Evolutionary conservation across 352 stramenopile genomes (phyloP), one percentile per base, ranked within the genome.

Genomic region (Blastocystis sp.): DNA sequence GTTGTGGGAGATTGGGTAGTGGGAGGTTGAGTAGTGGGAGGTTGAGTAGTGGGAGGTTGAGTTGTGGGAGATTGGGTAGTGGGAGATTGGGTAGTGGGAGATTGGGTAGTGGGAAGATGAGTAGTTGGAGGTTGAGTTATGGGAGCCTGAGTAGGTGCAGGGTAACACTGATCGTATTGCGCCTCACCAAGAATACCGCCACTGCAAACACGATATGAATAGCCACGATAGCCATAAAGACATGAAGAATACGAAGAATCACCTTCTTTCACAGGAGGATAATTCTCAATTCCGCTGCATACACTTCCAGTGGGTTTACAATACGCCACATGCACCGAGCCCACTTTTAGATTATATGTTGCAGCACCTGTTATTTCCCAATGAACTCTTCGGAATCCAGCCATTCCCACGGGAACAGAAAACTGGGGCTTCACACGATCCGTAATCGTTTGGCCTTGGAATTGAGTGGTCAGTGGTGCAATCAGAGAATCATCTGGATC

Each of bases 201-300:
- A 14, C 14, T 51, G 42, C 75, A 85, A 21, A 14, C 16, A 27
- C 75, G 38, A n/a, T 64, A 85, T n/a, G 75, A 56, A 44, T 85
- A 85, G 21, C 75, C 75, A 18, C 51, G 38, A n/a, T 85, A 72
- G 32, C 29, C 36, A 4, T 85, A 34, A 29, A 51, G 75, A 61
- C 75, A 85, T 4, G 42, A 9, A 4, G 24, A 32, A 40, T 46
- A 16, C 18, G 57, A 76, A 18, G 42, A 42, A n/a, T 85, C 24
- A n/a, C 75, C 75, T 18, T 85, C 57, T n/a, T 38, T 27, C 32
- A 56, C 53, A 16, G 38, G 11, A 21, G 75, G 75, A 42, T 85
- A 85, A 1, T 85, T 34, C 7, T 56, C 75, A 7, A 51, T 38
- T n/a, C 32, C 57, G 3, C 40, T 34, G 48, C 75, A 85, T 14